Evolutionary conservation across 306 rosid species (phyloP).

Genomic region (Geum urbanum): DNA sequence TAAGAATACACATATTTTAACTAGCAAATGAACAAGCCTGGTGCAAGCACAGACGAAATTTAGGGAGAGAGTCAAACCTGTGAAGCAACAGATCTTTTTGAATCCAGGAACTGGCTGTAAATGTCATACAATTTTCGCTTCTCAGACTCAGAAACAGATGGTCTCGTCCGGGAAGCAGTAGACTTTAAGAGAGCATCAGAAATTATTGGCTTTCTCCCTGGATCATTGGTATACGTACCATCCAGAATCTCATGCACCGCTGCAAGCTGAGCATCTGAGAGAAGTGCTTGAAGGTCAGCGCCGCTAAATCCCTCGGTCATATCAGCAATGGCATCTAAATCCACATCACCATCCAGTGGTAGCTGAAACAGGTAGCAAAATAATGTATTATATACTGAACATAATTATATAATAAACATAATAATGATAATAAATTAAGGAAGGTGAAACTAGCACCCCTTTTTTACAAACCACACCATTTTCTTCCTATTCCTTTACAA

Average conservation of each 20-base stretch:
- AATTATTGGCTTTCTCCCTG: constrained; percentile 57
- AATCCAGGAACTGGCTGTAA: constrained; percentile 71
- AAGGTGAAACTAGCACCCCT: too few relatives aligned
- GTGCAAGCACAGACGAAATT: not conserved
- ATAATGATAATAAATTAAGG: too few relatives aligned
- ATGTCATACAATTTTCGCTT: constrained; percentile 67
- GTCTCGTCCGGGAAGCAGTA: constrained; percentile 65
- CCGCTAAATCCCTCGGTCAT: constrained; percentile 93
- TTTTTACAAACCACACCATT: too few relatives aligned
- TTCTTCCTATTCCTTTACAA: too few relatives aligned
- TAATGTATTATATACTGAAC: not conserved
- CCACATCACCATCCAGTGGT: constrained; percentile 60
- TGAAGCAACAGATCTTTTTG: constrained; percentile 70
- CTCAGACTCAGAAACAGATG: constrained; percentile 84
- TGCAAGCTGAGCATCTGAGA: constrained; percentile 94
- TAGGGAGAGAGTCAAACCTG: constrained; percentile 54
- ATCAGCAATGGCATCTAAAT: constrained; percentile 66
- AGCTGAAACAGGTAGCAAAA: constrained; percentile 43
- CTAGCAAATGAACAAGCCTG: not conserved
- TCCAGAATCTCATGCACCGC: constrained; percentile 86
- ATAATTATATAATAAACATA: not conserved
- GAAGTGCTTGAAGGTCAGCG: constrained; percentile 95
- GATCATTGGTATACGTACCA: constrained; percentile 26
- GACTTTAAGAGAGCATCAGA: constrained; percentile 58
- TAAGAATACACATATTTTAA: not conserved